Conservation (phyloP, 352 stramenopile species). For the Phytophthora capsici region DNA sequence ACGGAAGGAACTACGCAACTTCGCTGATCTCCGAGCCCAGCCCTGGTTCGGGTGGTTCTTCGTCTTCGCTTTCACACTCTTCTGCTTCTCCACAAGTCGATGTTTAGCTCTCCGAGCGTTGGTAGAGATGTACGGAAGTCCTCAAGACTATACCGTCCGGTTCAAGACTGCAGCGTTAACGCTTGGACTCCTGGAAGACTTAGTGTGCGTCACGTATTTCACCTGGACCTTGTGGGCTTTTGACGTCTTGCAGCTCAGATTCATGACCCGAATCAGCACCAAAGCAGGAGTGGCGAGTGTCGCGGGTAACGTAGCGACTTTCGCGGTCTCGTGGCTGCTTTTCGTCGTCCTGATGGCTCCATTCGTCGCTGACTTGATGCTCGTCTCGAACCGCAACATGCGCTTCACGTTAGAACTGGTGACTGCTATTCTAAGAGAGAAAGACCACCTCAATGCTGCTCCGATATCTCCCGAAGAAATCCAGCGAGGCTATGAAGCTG, state of each 20-base stretch:
- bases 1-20: not conserved
- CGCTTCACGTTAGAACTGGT: constrained; percentile 55
- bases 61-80: constrained; percentile 23
- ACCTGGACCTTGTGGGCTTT: constrained; percentile 22
- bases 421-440: constrained; percentile 21
- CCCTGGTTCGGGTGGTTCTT: constrained; percentile 30
- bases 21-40: constrained; percentile 6
- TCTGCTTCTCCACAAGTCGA: constrained; percentile 26
- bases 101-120: constrained; percentile 16
- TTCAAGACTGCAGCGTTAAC: constrained; percentile 27
- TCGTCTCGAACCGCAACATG: constrained; percentile 40
- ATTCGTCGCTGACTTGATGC: constrained; percentile 42
- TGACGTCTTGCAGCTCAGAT: constrained; percentile 13
- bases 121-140: constrained; percentile 30
- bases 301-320: constrained; percentile 7
- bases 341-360: constrained; percentile 29
- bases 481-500: constrained; percentile 32
- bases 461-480: constrained; percentile 37
- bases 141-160: constrained; percentile 12
- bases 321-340: constrained; percentile 23
- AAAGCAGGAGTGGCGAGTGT: constrained; percentile 3
- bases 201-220: constrained; percentile 39
- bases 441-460: constrained; percentile 42
- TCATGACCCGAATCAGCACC: not conserved
- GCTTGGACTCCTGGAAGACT: constrained; percentile 34